These are phyloP conservation scores for Fonsecaea pedrosoi DNA, from an alignment of 2,329 filamentous ascomycete genomes.

Conservation along the genomic window DNA sequence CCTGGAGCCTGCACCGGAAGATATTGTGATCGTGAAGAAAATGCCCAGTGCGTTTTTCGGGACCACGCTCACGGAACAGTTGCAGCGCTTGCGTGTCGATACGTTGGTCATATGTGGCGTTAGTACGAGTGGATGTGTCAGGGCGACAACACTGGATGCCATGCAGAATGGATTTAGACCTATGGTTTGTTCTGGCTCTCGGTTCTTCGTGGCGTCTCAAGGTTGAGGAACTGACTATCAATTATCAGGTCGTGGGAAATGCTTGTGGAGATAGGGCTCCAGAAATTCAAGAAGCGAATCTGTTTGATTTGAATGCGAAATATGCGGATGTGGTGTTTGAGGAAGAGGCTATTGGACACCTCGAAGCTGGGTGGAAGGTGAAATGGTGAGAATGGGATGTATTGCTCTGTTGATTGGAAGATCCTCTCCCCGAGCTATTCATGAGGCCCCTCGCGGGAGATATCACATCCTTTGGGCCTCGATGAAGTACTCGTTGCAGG, in stretches of 20 bases:
- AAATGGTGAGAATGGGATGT: no score
- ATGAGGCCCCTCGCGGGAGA: no score
- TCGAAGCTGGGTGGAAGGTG: constrained; percentile 48
- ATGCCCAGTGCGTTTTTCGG: constrained; percentile 56
- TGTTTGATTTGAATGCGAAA: constrained; percentile 56
- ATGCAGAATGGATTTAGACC: constrained; percentile 55
- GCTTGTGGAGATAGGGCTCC: constrained; percentile 56
- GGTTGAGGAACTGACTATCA: neutral
- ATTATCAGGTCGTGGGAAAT: constrained; percentile 47
- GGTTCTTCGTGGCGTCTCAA: no score
- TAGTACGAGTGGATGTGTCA: constrained; percentile 56
- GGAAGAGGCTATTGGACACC: constrained; percentile 49
- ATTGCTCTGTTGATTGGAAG: no score
- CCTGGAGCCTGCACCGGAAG: constrained; percentile 48
- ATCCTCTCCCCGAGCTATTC: no score
- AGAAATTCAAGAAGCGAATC: constrained; percentile 54
- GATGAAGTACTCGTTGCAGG: no score
- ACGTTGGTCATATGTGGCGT: constrained; percentile 55
- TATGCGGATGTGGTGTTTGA: constrained; percentile 56
- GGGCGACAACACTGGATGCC: constrained; percentile 54
- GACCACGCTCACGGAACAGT: constrained; percentile 48
- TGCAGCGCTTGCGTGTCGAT: constrained; percentile 21
- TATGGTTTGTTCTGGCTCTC: constrained; percentile 42
- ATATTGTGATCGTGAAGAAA: constrained; percentile 52
- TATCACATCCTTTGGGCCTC: no score